Conservation (phyloP, 2,329 filamentous ascomycete genomes). For the Cladorrhinum sp. region DNA sequence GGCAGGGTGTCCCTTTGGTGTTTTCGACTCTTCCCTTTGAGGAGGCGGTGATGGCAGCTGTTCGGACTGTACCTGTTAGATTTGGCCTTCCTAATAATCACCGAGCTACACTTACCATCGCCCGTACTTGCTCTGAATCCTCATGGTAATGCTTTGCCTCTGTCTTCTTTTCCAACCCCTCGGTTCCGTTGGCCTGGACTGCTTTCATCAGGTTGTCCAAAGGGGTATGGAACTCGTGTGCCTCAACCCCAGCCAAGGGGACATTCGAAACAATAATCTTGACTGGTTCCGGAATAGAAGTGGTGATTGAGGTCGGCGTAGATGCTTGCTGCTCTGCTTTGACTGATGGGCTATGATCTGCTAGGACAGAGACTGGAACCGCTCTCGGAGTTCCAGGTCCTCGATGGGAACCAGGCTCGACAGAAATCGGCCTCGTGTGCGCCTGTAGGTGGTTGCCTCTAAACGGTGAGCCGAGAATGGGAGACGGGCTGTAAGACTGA, state of each 20-base stretch:
- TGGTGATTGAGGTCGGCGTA: slow-evolving; percentile 15
- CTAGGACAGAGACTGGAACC: slow-evolving; percentile 31
- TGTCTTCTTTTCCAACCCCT: slow-evolving; percentile 27
- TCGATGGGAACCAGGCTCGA: slow-evolving; percentile 31
- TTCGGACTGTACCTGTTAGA: neutral
- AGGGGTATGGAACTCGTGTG: slow-evolving; percentile 68
- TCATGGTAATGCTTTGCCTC: neutral
- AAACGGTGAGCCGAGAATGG: slow-evolving; percentile 29
- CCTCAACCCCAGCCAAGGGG: slow-evolving; percentile 46
- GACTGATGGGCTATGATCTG: slow-evolving; percentile 34
- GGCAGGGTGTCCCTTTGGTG: slow-evolving; percentile 5
- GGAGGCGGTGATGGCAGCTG: neutral
- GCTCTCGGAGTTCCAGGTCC: slow-evolving; percentile 18
- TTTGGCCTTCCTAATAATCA: neutral
- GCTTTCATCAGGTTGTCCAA: slow-evolving; percentile 87
- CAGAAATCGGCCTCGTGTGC: slow-evolving; percentile 29
- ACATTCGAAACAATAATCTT: slow-evolving; percentile 47
- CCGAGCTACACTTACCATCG: neutral
- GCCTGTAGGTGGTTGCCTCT: slow-evolving; percentile 32
- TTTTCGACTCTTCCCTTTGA: slow-evolving; percentile 1
- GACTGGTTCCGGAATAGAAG: slow-evolving; percentile 23
- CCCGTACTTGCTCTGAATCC: neutral
- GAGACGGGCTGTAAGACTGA: slow-evolving; percentile 38
- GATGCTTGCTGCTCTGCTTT: slow-evolving; percentile 34
- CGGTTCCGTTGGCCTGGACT: slow-evolving; percentile 66